A percentile compares a stretch with the other conserved stretches of the same genome.
Evolutionary conservation across 31 red algal species (phyloP).

Genomic region (Endocladia muricata): DNA sequence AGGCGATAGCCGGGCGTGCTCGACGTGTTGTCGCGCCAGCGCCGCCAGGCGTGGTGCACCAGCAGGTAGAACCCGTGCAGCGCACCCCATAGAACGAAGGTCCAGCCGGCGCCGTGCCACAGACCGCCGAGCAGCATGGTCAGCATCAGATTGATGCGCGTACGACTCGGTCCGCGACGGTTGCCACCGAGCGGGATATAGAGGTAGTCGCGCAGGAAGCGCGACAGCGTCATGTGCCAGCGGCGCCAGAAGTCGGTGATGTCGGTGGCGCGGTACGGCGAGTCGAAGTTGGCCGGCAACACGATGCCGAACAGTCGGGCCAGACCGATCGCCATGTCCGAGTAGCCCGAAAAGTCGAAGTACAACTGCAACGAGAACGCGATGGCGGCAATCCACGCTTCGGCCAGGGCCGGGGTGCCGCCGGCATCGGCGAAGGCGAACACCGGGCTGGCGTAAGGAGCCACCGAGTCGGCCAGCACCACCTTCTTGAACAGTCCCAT

Average conservation of each 20-base stretch:
- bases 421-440: no score
- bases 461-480: not conserved
- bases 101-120: constrained; percentile 5
- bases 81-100: constrained; percentile 2
- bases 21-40: no score
- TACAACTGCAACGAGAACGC: not conserved
- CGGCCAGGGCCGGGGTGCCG: no score
- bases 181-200: constrained; percentile 11
- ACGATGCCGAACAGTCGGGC: not conserved
- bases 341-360: not conserved
- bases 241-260: not conserved
- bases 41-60: not conserved
- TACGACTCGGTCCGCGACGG: not conserved
- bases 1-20: no score
- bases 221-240: constrained; percentile 3
- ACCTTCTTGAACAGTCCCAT: not conserved
- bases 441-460: not conserved
- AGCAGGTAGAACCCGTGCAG: not conserved
- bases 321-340: not conserved
- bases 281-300: not conserved
- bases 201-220: not conserved
- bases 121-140: not conserved
- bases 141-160: not conserved
- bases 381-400: not conserved
- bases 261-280: not conserved